Percentiles rank a stretch among this genome's conserved stretches.
Evolutionary conservation across 495 filamentous ascomycete genomes (phyloP).

Genomic region (Xylaria bambusicola): DNA sequence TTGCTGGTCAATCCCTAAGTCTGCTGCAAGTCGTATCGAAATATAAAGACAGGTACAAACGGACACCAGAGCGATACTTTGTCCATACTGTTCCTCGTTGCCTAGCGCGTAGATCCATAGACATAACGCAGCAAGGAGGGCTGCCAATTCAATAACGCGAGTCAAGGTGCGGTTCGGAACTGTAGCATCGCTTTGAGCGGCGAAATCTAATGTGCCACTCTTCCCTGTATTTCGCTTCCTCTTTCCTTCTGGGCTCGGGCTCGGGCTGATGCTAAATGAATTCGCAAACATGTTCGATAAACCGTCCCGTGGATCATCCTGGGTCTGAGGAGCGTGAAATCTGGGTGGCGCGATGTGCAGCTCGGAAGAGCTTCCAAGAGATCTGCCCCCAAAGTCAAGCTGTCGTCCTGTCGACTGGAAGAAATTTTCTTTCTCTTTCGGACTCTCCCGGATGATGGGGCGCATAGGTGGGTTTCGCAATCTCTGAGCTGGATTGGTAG

Average conservation of each 20-base stretch:
- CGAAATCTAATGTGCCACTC: slow-evolving; percentile 1
- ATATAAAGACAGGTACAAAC: slow-evolving; percentile 27
- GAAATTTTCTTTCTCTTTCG: slow-evolving; percentile 47
- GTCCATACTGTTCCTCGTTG: slow-evolving; percentile 29
- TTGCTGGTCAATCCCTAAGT: slow-evolving; percentile 27
- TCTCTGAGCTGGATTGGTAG: slow-evolving; percentile 62
- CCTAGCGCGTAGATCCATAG: slow-evolving; percentile 26
- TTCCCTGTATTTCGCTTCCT: neutral
- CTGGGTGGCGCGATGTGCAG: slow-evolving; percentile 27
- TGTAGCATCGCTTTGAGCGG: neutral
- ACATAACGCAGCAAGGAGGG: slow-evolving; percentile 24
- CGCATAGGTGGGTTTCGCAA: slow-evolving; percentile 62
- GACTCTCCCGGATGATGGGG: slow-evolving; percentile 46
- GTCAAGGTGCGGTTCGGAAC: slow-evolving; percentile 9
- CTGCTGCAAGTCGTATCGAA: slow-evolving; percentile 32
- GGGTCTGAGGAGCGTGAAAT: slow-evolving; percentile 32
- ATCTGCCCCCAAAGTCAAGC: slow-evolving; percentile 19
- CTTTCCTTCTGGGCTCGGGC: slow-evolving; percentile 26
- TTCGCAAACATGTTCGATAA: slow-evolving; percentile 36
- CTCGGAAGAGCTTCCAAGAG: slow-evolving; percentile 16
- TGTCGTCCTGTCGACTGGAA: slow-evolving; percentile 32
- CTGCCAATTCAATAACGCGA: slow-evolving; percentile 24
- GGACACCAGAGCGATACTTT: slow-evolving; percentile 26
- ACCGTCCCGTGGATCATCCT: slow-evolving; percentile 32
- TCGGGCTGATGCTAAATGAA: slow-evolving; percentile 35